Evolutionary conservation across 2,329 filamentous ascomycete genomes (phyloP).

Genomic region (Purpureocillium takamizusanense): DNA sequence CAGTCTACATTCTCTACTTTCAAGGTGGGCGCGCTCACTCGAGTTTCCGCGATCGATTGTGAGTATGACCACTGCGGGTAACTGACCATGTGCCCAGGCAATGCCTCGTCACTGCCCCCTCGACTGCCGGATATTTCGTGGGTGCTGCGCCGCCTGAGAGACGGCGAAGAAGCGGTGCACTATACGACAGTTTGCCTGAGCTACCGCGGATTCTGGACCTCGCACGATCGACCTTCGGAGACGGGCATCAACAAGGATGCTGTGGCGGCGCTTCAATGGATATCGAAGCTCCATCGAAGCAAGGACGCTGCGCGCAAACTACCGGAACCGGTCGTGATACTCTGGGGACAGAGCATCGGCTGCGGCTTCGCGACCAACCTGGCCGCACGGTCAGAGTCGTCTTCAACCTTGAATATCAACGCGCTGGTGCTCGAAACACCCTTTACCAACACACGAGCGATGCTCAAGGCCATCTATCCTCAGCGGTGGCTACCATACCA

Average conservation of each 20-base stretch:
- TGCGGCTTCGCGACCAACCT: conserved; percentile 61
- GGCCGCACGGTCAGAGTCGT: conserved; percentile 25
- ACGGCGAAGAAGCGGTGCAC: conserved; percentile 21
- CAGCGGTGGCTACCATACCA: conserved; percentile 74
- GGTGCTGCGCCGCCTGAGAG: conserved; percentile 36
- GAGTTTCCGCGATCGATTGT: conserved; percentile 7
- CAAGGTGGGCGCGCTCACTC: conserved; percentile 32
- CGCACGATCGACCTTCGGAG: conserved; percentile 61
- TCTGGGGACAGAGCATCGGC: conserved; percentile 76
- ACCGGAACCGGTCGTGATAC: conserved; percentile 34
- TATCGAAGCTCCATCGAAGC: conserved; percentile 31
- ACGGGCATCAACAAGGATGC: conserved; percentile 61
- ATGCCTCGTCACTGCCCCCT: conserved; percentile 49
- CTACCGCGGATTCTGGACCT: conserved; percentile 73
- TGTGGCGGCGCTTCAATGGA: conserved; percentile 54
- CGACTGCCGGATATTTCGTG: conserved; percentile 47
- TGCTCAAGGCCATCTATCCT: conserved; percentile 66
- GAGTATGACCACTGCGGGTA: not conserved
- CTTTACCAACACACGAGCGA: conserved; percentile 60
- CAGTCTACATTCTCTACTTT: conserved; percentile 47
- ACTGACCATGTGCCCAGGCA: conserved; percentile 31
- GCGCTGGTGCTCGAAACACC: conserved; percentile 66
- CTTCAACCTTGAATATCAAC: conserved; percentile 28
- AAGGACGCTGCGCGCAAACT: conserved; percentile 7
- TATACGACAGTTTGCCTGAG: conserved; percentile 47